Base-by-base conservation (phyloP, 2,329 filamentous ascomycete genomes). In the Clarireedia sp. region DNA sequence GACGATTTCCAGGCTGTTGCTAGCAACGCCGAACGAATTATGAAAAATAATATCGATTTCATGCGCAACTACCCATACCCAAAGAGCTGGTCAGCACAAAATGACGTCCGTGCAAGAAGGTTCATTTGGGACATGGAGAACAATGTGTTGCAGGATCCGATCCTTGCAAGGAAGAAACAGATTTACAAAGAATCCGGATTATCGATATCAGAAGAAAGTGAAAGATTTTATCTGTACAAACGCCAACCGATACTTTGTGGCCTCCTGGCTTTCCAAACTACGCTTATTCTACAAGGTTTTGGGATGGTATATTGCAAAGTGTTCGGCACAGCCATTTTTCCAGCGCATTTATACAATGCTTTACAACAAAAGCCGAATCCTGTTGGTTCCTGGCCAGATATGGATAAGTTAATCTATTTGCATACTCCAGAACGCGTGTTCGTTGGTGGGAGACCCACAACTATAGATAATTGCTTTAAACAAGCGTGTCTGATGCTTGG, bases 221-320 rank as follows among this genome's bases (percentile, higher is more conserved):
- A 59, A n/a, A 40, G 44, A 8, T 55, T 55, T 26, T 61, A 58
- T 40, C 29, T 61, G 1, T 47, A 48, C n/a, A 56, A 54, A 43
- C 36, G 51, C 14, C 50, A 61, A 7, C 59, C 59, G 6, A 41
- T 59, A 10, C 46, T 61, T 5, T 59, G 55, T n/a, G 55, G 59
- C 1, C 40, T 59, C 8, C 24, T 54, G 2, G 53, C 57, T 3
- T 59, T 56, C 23, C 21, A 41, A 9, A 29, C 40, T 12, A 38
- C 45, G 16, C 45, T 57, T 12, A 44, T 46, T 10, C 16, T 40
- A 1, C 45, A 58, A 10, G 3, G 43, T 7, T 1, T 45, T 4
- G 53, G 57, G 1, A 21, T 47, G 7, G 10, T 2, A 2, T 10
- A 55, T 19, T 24, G 26, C 26, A 54, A 58, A n/a, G 17, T 3